A percentile compares a stretch with the other conserved stretches of the same genome.
These are phyloP conservation scores for Neofusicoccum sp. DNA, from an alignment of 2,329 filamentous ascomycete species.

Conservation along the genomic window DNA sequence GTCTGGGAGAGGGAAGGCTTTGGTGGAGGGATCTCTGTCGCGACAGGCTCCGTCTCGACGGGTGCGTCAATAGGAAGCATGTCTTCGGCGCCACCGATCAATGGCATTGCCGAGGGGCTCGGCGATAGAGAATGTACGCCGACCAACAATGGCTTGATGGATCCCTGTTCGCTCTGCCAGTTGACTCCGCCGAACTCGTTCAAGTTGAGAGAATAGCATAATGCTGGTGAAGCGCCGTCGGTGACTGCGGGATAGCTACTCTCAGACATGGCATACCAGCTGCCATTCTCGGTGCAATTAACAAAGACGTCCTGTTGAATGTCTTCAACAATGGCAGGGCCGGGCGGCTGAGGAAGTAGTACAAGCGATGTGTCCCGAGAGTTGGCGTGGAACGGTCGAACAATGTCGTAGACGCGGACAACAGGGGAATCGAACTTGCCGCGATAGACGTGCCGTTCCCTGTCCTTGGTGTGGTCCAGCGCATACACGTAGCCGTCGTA, in stretches of 20 bases:
- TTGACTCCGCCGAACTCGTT: constrained; percentile 28
- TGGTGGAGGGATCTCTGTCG: constrained; percentile 12
- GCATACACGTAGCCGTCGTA: constrained; percentile 84
- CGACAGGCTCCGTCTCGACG: constrained; percentile 23
- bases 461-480: constrained; percentile 66
- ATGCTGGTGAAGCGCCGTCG: constrained; percentile 62
- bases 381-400: constrained; percentile 69
- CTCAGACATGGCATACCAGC: constrained; percentile 94
- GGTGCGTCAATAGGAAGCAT: constrained; percentile 27
- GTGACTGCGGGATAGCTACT: constrained; percentile 82
- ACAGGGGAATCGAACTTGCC: constrained; percentile 76
- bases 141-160: constrained; percentile 39
- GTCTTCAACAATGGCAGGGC: constrained; percentile 54
- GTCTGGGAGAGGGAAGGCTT: constrained; percentile 22
- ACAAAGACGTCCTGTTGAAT: constrained; percentile 65
- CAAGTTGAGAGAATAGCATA: constrained; percentile 53
- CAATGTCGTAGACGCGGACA: constrained; percentile 85
- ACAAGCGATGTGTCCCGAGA: constrained; percentile 74
- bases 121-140: constrained; percentile 40
- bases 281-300: constrained; percentile 81
- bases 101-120: background rate
- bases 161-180: constrained; percentile 34
- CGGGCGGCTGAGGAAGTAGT: constrained; percentile 80
- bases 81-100: constrained; percentile 18
- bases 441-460: constrained; percentile 35